Conservation (phyloP, 257 asterid genomes). For the Leptodermis oblonga region DNA sequence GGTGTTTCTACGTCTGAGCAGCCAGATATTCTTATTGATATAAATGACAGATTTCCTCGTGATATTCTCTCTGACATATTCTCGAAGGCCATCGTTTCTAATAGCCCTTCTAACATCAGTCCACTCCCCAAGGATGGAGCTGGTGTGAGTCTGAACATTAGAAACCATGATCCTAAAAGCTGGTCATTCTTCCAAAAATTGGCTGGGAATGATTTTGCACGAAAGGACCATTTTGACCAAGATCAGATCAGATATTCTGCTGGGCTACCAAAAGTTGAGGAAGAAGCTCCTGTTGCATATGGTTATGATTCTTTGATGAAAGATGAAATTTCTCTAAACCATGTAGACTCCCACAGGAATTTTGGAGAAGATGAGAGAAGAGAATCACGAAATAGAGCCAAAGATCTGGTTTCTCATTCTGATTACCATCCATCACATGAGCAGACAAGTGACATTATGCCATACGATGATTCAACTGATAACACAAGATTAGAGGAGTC, state of each 20-base stretch:
- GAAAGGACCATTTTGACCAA: constrained; percentile 85
- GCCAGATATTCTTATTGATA: constrained; percentile 82
- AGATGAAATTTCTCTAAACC: constrained; percentile 40
- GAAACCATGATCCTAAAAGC: constrained; percentile 81
- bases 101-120: constrained; percentile 45
- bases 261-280: constrained; percentile 53
- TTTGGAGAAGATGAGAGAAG: constrained; percentile 36
- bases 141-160: constrained; percentile 75
- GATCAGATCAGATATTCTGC: constrained; percentile 63
- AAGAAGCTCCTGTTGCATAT: constrained; percentile 51
- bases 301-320: constrained; percentile 44
- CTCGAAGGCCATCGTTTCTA: constrained; percentile 66
- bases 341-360: constrained; percentile 36
- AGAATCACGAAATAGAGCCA: constrained; percentile 37
- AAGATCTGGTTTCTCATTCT: constrained; percentile 35
- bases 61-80: constrained; percentile 86
- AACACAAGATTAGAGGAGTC: constrained; percentile 45
- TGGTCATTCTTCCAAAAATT: constrained; percentile 94
- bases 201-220: constrained; percentile 77
- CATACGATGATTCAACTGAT: constrained; percentile 51
- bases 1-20: constrained; percentile 51
- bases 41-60: constrained; percentile 87
- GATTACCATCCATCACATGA: constrained; percentile 37
- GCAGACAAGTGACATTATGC: constrained; percentile 43
- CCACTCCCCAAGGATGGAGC: constrained; percentile 59